Conservation (phyloP, 495 filamentous ascomycete genomes). For the Tuber indicum region DNA sequence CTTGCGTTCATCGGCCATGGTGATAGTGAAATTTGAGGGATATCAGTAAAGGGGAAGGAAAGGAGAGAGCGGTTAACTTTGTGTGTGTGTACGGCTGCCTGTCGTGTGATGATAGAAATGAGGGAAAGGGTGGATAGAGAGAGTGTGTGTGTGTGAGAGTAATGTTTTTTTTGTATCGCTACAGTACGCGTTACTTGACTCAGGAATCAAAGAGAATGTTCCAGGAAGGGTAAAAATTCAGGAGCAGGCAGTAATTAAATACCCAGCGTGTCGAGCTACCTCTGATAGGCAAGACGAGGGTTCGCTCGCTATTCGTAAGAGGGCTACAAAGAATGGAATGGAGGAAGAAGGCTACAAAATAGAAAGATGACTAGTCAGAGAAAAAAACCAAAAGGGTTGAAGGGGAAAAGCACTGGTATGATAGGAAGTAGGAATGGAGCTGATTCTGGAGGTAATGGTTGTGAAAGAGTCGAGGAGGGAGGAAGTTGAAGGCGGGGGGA, state of each 20-base stretch:
- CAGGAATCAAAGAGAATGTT: background rate
- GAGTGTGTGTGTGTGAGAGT: background rate
- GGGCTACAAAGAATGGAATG: slow-evolving; percentile 6
- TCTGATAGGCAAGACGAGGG: slow-evolving; percentile 2
- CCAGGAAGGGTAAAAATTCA: background rate
- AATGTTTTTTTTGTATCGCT: background rate
- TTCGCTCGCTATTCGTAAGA: background rate
- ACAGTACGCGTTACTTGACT: background rate
- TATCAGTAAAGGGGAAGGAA: slow-evolving; percentile 9
- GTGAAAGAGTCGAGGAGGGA: slow-evolving; percentile 13
- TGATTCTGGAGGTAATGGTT: slow-evolving; percentile 9
- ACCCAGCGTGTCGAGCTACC: slow-evolving; percentile 3
- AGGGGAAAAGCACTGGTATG: background rate
- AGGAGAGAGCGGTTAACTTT: background rate
- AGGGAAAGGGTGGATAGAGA: background rate
- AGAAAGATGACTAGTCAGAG: background rate
- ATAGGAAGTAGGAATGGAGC: slow-evolving; percentile 16
- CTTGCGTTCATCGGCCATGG: slow-evolving; percentile 39
- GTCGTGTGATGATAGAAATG: background rate
- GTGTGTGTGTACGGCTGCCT: background rate
- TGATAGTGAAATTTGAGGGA: background rate
- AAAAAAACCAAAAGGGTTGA: slow-evolving; percentile 1
- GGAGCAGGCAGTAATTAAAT: slow-evolving; percentile 4
- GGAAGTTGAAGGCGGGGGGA: slow-evolving; percentile 14
- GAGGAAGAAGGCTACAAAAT: slow-evolving; percentile 8